These are phyloP conservation scores for Pyrus pyrifolia DNA, from an alignment of 306 rosid genomes.

Conservation along the genomic window DNA sequence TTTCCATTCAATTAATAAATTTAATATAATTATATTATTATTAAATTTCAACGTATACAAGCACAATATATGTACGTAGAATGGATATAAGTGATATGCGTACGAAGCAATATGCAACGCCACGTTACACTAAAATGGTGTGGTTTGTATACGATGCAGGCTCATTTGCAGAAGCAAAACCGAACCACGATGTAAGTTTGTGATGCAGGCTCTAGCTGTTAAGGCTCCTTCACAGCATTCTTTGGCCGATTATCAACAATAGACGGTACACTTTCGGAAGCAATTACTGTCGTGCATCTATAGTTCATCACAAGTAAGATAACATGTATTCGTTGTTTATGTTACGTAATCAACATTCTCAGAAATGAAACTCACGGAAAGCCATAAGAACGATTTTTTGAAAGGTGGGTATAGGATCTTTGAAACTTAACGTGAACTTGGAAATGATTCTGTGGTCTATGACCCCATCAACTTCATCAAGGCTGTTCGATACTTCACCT, in stretches of 20 bases:
- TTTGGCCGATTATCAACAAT: constrained; percentile 28
- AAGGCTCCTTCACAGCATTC: constrained; percentile 17
- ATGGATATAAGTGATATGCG: not conserved
- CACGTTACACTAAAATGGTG: not conserved
- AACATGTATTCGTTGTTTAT: not conserved
- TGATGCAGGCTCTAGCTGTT: not conserved
- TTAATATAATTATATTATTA: too few relatives aligned
- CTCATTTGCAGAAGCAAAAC: not conserved
- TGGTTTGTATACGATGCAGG: not conserved
- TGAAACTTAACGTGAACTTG: constrained; percentile 64
- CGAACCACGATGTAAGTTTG: not conserved
- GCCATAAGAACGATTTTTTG: not conserved
- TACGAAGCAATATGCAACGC: not conserved
- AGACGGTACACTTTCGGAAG: constrained; percentile 27
- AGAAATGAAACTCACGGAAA: not conserved
- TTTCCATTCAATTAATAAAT: too few relatives aligned
- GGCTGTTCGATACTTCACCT: constrained; percentile 65
- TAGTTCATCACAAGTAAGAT: not conserved
- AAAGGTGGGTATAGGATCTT: not conserved
- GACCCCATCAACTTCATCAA: constrained; percentile 54
- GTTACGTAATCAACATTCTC: not conserved
- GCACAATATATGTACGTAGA: not conserved
- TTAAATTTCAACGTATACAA: too few relatives aligned
- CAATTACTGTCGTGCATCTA: constrained; percentile 40
- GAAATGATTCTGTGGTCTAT: constrained; percentile 68